A percentile compares a stretch with the other conserved stretches of the same genome.
Evolutionary conservation across 805 yeast genomes (phyloP).

Genomic region (Candida sanyiensis): DNA sequence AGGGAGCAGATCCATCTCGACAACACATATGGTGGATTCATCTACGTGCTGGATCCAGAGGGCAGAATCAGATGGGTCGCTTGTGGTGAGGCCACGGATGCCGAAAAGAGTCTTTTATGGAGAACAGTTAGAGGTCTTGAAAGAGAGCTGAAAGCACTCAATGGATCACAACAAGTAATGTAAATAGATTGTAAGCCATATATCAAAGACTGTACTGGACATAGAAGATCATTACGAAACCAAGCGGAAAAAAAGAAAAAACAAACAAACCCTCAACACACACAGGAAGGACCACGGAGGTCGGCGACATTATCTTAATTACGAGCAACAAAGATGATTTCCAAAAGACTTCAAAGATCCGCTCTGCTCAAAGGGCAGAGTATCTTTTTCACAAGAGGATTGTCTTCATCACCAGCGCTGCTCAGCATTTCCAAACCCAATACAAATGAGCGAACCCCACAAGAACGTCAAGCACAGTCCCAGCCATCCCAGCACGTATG

Average conservation of each 20-base stretch:
- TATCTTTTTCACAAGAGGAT: not conserved
- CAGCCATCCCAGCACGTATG: slow-evolving; percentile 19
- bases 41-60: slow-evolving; percentile 68
- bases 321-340: too few relatives aligned
- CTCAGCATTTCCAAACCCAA: not conserved
- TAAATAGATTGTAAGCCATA: not conserved
- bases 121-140: slow-evolving; percentile 56
- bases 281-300: too few relatives aligned
- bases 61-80: slow-evolving; percentile 88
- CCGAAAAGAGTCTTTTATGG: slow-evolving; percentile 62
- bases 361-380: slow-evolving; percentile 1
- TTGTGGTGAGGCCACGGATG: slow-evolving; percentile 70
- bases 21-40: slow-evolving; percentile 77
- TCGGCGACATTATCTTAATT: too few relatives aligned
- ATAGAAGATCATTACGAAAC: not conserved
- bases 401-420: not conserved
- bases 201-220: too few relatives aligned
- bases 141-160: slow-evolving; percentile 36
- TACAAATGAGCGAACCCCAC: not conserved
- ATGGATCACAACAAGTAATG: too few relatives aligned
- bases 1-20: slow-evolving; percentile 58
- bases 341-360: not conserved
- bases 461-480: slow-evolving; percentile 7
- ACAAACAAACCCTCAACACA: not conserved
- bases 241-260: not conserved